Conservation (phyloP, 129 eudicot species). For the Tanacetum coccineum region DNA sequence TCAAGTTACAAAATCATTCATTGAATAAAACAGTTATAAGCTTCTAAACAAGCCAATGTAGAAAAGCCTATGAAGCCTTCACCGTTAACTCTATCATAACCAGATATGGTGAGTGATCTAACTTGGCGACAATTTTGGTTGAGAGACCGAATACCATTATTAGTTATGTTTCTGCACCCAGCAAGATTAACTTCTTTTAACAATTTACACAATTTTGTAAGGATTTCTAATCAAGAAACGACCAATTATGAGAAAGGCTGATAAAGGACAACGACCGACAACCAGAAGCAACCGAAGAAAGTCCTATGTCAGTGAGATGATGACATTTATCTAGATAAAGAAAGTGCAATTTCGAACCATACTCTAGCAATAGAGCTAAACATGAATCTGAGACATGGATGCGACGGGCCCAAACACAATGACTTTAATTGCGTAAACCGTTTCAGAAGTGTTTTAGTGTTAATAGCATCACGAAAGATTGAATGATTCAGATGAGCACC, state of each 20-base stretch:
- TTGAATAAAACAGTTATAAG: conserved; percentile 53
- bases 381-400: too few species aligned
- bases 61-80: conserved; percentile 55
- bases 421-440: too few species aligned
- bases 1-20: conserved; percentile 42
- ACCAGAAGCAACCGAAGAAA: conserved; percentile 41
- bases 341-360: too few species aligned
- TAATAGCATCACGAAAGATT: too few species aligned
- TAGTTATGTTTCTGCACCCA: conserved; percentile 40
- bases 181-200: conserved; percentile 50
- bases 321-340: too few species aligned
- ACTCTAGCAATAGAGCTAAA: too few species aligned
- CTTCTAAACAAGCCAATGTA: conserved; percentile 55
- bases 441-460: too few species aligned
- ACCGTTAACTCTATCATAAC: conserved; percentile 40
- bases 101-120: conserved; percentile 38
- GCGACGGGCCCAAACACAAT: too few species aligned
- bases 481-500: too few species aligned
- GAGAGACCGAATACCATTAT: conserved; percentile 44
- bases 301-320: conserved; percentile 35
- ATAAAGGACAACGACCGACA: conserved; percentile 41
- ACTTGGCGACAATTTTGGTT: conserved; percentile 40
- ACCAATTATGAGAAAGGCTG: conserved; percentile 45
- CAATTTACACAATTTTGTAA: conserved; percentile 47
- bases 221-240: conserved; percentile 42